Evolutionary conservation across 768 basidiomycete genomes (phyloP), one percentile per base, ranked within the genome.

Genomic region (Podaxis sp.): DNA sequence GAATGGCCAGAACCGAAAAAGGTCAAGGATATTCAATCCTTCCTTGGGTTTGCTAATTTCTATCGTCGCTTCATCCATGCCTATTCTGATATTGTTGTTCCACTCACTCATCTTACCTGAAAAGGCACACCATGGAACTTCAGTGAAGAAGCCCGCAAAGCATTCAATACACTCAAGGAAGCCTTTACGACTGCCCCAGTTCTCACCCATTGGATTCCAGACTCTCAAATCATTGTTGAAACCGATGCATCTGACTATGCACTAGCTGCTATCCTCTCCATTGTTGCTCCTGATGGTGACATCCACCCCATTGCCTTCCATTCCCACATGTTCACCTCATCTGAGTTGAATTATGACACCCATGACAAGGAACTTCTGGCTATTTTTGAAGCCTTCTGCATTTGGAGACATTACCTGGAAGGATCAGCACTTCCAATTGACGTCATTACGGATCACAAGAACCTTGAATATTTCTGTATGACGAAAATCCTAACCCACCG

Each of bases 331-430:
- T 64, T 75, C 19, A 68, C 61, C 24, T 24, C 67, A 0, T 68
- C 77, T 0, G 77, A 86, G 65, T 29, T 68, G 1, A 85, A 84
- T 66, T 85, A 85, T 63, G 70, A 80, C 25, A 27, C 25, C 5
- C 25, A 27, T 27, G 25, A 27, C 25, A 27, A 27, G 4, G 4
- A 27, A 5, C 25, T 27, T 5, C 25, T 27, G 5, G 25, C 25
- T 5, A 27, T 27, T 27, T 5, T 27, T 27, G 25, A 27, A 5
- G 25, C 25, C 4, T 27, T 27, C 4, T 1, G 0, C 4, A 5
- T 27, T 5, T 27, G 25, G 25, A 0, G 25, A 27, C 25, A 27
- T 5, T 27, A 27, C 5, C 25, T 27, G 5, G 25, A 27, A 27
- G 25, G 4, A 4, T 27, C 5, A 0, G 25, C 25, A 4, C 5